Base-by-base conservation (phyloP, 2,329 filamentous ascomycete genomes). In the Colletotrichum musae region DNA sequence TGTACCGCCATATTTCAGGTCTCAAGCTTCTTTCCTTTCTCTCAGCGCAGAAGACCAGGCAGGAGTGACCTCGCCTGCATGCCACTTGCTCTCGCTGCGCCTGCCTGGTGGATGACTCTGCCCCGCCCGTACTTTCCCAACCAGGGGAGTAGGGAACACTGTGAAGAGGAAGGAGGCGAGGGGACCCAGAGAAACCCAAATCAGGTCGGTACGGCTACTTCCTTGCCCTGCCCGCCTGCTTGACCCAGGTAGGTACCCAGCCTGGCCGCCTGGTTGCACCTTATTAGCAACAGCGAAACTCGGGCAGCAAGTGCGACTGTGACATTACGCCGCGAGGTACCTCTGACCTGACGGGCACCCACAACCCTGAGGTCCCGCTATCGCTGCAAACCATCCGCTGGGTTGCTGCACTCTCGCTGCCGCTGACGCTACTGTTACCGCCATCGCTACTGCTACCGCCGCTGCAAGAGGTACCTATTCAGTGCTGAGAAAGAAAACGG, bases 121-220 rank as follows among this genome's bases (percentile, higher is more conserved):
- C 21, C 13, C 50, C 18, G 50, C 24, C 50, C 10, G 50, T 24
- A 53, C 24, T 28, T 53, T 28, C 50, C 50, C 28, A 53, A 24
- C 5, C 50, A 10, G 32, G 32, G 32, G 32, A 36, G 1, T 7
- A 36, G 32, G 32, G 32, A 36, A 36, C 32, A 36, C 32, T 36
- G 32, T 36, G 32, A 36, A 10, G 32, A 36, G 32, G 32, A 10
- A 36, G 32, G 32, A 36, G 32, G 21, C 21, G 21, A 24, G 21
- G 21, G 21, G 32, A 36, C 32, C 12, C 45, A 36, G 36, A 48
- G 57, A 59, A 28, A 58, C 56, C 56, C 21, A 59, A 47, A 58
- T 41, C 56, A 10, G 41, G 56, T 45, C 41, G 56, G 56, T 48
- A 58, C 54, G 50, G 50, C 56, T 47, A 41, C 56, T 58, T 58